phyloP scores from a whole-genome alignment of 208 protist genomes.

The Plasmodiophora brassicae region DNA sequence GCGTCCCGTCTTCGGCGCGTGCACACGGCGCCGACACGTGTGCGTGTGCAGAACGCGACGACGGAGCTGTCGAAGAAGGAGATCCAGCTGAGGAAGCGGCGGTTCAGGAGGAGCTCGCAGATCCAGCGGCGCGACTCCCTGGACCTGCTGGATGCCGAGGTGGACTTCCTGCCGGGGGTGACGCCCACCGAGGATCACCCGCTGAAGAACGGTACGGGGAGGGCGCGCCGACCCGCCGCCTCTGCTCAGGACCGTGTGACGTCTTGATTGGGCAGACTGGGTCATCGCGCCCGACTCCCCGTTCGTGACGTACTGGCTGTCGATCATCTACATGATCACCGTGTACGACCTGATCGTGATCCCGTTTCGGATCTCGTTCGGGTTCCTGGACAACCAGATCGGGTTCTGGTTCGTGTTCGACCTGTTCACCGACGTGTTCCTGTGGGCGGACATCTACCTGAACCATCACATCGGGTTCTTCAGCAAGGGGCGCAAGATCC shows the following conservation, averaged over 20 bases:
- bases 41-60: not conserved
- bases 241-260: too few species aligned
- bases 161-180: not conserved
- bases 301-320: constrained; percentile 25
- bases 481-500: not conserved
- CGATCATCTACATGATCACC: constrained; percentile 25
- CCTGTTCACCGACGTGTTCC: constrained; percentile 22
- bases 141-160: not conserved
- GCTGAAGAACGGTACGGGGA: too few species aligned
- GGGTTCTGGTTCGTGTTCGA: constrained; percentile 30
- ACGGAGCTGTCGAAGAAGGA: constrained; percentile 20
- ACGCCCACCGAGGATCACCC: not conserved
- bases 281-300: not conserved
- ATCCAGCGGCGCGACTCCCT: not conserved
- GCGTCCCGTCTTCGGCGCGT: too few species aligned
- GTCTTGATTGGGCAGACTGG: not conserved
- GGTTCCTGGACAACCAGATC: constrained; percentile 23
- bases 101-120: not conserved
- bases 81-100: not conserved
- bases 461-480: not conserved
- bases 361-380: constrained; percentile 22
- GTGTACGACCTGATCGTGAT: constrained; percentile 5
- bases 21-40: too few species aligned
- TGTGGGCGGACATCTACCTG: not conserved
- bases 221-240: too few species aligned